Percentiles rank a stretch among this genome's conserved stretches.
Conservation (phyloP, 2,329 filamentous ascomycete species). For the Fusarium sublunatum region DNA sequence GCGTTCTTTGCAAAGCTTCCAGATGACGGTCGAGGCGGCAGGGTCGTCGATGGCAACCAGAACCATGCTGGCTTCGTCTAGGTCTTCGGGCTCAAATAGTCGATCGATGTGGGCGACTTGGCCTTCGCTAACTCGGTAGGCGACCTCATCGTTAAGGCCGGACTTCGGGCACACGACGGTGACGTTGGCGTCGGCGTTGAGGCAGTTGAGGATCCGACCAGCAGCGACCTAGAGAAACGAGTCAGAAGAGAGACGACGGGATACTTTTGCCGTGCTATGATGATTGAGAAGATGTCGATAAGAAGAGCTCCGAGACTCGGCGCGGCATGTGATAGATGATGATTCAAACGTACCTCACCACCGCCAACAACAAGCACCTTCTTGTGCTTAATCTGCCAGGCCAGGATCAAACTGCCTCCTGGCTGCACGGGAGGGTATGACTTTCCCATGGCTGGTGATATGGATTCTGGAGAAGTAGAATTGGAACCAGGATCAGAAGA, state of each 20-base stretch:
- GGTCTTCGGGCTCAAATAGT: slow-evolving; percentile 85
- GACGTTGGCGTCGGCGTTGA: slow-evolving; percentile 93
- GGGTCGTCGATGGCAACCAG: slow-evolving; percentile 94
- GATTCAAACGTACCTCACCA: slow-evolving; percentile 76
- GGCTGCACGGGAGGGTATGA: slow-evolving; percentile 85
- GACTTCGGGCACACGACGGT: slow-evolving; percentile 83
- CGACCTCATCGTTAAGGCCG: slow-evolving; percentile 89
- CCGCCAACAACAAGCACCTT: slow-evolving; percentile 92
- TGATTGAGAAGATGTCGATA: slow-evolving; percentile 9
- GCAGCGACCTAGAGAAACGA: slow-evolving; percentile 81
- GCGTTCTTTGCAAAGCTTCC: slow-evolving; percentile 89
- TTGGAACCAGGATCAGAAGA: slow-evolving; percentile 17
- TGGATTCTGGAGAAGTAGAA: slow-evolving; percentile 18
- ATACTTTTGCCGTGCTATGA: not conserved
- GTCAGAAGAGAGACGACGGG: slow-evolving; percentile 1
- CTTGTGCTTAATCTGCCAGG: slow-evolving; percentile 94
- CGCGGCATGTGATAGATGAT: slow-evolving; percentile 17
- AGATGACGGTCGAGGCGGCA: slow-evolving; percentile 87
- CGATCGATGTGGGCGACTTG: slow-evolving; percentile 86
- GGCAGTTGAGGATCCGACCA: slow-evolving; percentile 90
- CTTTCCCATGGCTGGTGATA: slow-evolving; percentile 48
- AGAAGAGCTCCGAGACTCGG: slow-evolving; percentile 16
- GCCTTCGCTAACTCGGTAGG: slow-evolving; percentile 77
- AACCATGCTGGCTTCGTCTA: slow-evolving; percentile 87
- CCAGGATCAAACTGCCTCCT: slow-evolving; percentile 91